Evolutionary conservation across 192 early-diverging fungal species (phyloP).

Genomic region (Coemansia sp.): DNA sequence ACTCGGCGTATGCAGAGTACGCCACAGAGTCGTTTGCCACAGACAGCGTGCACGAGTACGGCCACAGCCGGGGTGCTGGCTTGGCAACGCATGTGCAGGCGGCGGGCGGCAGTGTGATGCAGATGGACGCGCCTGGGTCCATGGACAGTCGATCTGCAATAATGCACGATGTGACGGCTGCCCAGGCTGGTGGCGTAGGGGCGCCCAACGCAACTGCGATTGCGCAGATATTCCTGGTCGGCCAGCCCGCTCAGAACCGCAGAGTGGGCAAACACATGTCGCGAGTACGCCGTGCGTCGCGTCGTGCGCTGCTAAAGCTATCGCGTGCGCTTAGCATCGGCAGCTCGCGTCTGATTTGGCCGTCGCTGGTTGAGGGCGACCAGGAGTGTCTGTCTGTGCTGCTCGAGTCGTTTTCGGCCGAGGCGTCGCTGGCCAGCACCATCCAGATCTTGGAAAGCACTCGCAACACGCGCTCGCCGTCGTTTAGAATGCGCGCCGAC

Average conservation of each 20-base stretch:
- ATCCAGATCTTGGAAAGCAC: constrained; percentile 26
- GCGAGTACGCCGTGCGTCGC: constrained; percentile 26
- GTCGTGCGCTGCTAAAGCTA: constrained; percentile 12
- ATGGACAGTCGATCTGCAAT: constrained; percentile 6
- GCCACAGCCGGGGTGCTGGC: not conserved
- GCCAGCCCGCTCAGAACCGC: constrained; percentile 23
- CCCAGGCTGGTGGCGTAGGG: constrained; percentile 8
- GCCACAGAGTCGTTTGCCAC: constrained; percentile 11
- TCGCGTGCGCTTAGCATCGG: constrained; percentile 11
- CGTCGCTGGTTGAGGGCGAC: not conserved
- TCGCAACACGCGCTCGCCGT: constrained; percentile 24
- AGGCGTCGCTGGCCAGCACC: constrained; percentile 29
- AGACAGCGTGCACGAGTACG: constrained; percentile 11
- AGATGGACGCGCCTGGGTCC: constrained; percentile 6
- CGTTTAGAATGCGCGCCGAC: constrained; percentile 54
- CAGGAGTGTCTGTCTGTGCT: constrained; percentile 13
- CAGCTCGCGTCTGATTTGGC: constrained; percentile 1
- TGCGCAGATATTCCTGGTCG: constrained; percentile 35
- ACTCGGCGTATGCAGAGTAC: constrained; percentile 15
- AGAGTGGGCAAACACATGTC: constrained; percentile 11
- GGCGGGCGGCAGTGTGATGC: not conserved
- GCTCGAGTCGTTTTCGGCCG: constrained; percentile 19
- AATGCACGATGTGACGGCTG: constrained; percentile 2
- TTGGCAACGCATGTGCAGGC: constrained; percentile 4
- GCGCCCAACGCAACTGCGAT: constrained; percentile 28